Evolutionary conservation across 257 asterid species (phyloP), one percentile per base, ranked within the genome.

Genomic region (Primulina huaijiensis): DNA sequence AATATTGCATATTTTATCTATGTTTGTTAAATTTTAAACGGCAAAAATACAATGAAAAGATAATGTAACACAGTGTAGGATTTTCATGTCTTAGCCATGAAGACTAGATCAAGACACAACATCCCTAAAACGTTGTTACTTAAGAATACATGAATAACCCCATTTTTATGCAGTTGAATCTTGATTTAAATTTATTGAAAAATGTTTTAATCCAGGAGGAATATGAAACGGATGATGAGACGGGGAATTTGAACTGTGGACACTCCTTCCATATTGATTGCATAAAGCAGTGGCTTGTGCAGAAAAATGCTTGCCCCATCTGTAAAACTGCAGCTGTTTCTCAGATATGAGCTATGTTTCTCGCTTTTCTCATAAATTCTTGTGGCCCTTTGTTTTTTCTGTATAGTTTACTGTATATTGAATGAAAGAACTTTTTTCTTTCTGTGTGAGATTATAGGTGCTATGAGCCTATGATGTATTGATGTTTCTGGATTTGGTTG

Each of bases 261-360:
- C 98, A 92, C 75, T 79, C 81, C 6, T 92, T 80, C 77, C 96
- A 92, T 81, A 72, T 81, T 5, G 78, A 78, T 23, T 88, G 96
- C 91, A 90, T 90, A 76, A 83, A 75, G 87, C 88, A 85, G 76
- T 92, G 98, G 97, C 96, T 92, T 25, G 74, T 69, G 70, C 95
- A 82, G 78, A 92, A 81, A 75, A 92, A 84, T 57, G 67, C 68
- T 46, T 92, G 95, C 82, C 96, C 96, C 1, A 55, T 92, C 70
- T 92, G 95, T 83, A 92, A 89, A 82, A 75, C 84, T 9, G 80
- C 84, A 30, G 97, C 87, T n/a, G 70, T 57, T 7, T 73, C 87
- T 40, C 83, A 76, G 38, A 70, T 74, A 65, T 74, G 75, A 68
- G 50, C 79, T 34, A 20, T 64, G 67, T 70, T 64, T 38, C 66